Evolutionary conservation across 148 eudicot genomes (phyloP), one percentile per base, ranked within the genome.

Genomic region (Polygonum maritimum): DNA sequence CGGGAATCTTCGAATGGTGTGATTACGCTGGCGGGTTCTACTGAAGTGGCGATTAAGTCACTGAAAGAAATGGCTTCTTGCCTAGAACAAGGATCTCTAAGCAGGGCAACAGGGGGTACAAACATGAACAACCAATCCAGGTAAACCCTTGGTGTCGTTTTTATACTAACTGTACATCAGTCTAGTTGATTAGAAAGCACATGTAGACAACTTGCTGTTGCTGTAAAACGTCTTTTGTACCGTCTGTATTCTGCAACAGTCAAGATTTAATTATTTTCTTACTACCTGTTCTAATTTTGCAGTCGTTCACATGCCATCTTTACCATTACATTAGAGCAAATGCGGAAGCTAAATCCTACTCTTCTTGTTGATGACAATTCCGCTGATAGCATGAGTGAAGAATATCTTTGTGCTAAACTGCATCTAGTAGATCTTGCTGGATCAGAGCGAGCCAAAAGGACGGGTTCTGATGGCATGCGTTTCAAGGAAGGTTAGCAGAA

Each of bases 341-440:
- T 92, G 92, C 92, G 83, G 55, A 90, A 88, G 85, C 75, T 87
- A 71, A 85, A 86, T 84, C 77, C 84, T 51, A 78, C 70, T 38
- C 55, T 36, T 79, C 73, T 90, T 76, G 89, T 76, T 76, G 89
- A 92, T 65, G 76, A 77, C 74, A 81, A 75, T 79, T 74, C 72
- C 40, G 87, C 75, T 78, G 96, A 88, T 21, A 81, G 83, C 75
- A 89, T 91, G 88, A 80, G 83, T 38, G 99, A 95, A 62, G 99
- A 95, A 81, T 95, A 95, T 82, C 85, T 95, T 16, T 90, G 97
- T 86, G 97, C 99, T 74, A 95, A 95, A 76, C 83, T 95, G 87
- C 99, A 95, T 82, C 86, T 95, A 76, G 99, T 95, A 67, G 99
- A 95, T 87, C 99, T 95, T 74, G 99, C 99, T 81, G 99, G 99